Base-by-base conservation (phyloP, 768 basidiomycete species). In the Boletus coccyginus region DNA sequence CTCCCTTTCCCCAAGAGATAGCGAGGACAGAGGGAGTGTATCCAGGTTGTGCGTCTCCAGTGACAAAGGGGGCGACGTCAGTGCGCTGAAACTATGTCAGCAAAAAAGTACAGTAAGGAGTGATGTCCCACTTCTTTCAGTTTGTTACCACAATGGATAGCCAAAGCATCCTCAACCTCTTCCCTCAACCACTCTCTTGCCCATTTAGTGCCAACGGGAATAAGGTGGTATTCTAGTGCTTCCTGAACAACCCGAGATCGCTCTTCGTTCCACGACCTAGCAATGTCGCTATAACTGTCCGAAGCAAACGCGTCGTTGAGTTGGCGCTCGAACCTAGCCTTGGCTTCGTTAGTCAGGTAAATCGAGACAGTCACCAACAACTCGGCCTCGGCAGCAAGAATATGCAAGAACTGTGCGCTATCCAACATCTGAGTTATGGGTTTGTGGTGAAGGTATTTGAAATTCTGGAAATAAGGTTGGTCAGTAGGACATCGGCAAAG, bases 1-100 rank as follows among this genome's bases (percentile, higher is more conserved):
- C 94, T 38, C 97, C 97, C 73, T 91, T 88, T 38, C 97, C 97
- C 87, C 93, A 94, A 8, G 95, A 96, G 54, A 96, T 72, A 4
- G 95, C 92, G 41, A 99, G 80, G 21, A 98, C 93, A 21, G 87
- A 79, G 46, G 94, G 73, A 40, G 81, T 76, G 66, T 92, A 84
- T 13, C 91, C 94, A 50, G 78, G 74, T 53, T 83, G 85, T 75
- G 90, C 83, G 8, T 81, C 80, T 1, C 77, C 72, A 6, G 82
- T 81, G 27, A 73, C 68, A 64, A 83, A 94, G 1, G 95, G 91
- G 7, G 88, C 88, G 10, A 89, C 84, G 66, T 95, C 88, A 62
- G 94, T 81, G 50, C 92, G 84, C 94, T 97, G 64, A 16, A 58
- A 44, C 29, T 10, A 50, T 49, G 53, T 66, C 43, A 70, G 52